Base-by-base conservation (phyloP, 83 land plant species). In the Isoetes engelmannii region DNA sequence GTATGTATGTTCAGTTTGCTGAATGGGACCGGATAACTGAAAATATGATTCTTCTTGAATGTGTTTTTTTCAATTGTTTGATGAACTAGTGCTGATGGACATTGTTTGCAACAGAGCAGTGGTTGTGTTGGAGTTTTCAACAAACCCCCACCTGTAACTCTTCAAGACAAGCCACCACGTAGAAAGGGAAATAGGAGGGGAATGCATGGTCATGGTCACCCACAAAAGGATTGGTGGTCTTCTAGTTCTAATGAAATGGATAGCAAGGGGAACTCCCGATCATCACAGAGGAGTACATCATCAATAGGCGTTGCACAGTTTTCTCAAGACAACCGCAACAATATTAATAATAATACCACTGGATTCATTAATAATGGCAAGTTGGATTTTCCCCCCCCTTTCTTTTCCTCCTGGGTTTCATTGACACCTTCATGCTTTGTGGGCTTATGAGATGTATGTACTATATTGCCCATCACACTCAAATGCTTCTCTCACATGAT, bases 81-180 rank as follows among this genome's bases (percentile, higher is more conserved):
- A 51, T 1, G 17, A 12, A 3, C 55, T 51, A 51, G 20, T 59
- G 18, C 18, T 59, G 62, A 42, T 59, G 18, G 18, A 19, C 9
- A 19, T 59, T 18, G 8, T 73, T 81, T 81, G 61, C 51, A 77
- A 78, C 83, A 81, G 83, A 81, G 82, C 83, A 81, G 83, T 81
- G 83, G 81, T 64, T 81, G 83, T 71, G 73, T 81, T 62, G 83
- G 83, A 50, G 81, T 71, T 46, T 81, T 70, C 73, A 71, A 67
- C 57, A 81, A 77, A 73, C 67, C 74, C 48, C 72, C 81, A 60
- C 72, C 83, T 63, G 69, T 59, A 56, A 69, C 56, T n/a, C 20
- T 65, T 45, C 21, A 70, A 56, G 83, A 81, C 15, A 68, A 70
- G 68, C 18, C 67, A 55, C 56, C 67, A 47, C 47, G 65, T 43